Conservation (phyloP, 2,329 filamentous ascomycete species). For the Rutstroemia sp. region DNA sequence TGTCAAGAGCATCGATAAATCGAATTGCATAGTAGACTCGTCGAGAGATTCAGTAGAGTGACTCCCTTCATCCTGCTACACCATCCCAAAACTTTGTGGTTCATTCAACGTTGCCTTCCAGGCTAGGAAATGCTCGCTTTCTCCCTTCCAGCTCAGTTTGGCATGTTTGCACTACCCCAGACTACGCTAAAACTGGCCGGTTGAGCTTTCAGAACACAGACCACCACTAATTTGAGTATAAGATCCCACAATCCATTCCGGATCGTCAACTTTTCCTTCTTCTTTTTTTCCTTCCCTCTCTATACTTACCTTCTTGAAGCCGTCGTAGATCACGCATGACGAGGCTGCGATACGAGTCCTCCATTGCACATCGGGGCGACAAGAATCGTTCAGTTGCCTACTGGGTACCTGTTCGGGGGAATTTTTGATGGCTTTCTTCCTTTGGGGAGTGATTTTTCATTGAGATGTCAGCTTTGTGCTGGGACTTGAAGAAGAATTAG, state of each 20-base stretch:
- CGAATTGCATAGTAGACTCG: too few species aligned
- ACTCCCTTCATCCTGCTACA: too few species aligned
- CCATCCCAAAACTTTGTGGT: too few species aligned
- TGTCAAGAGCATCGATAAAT: too few species aligned
- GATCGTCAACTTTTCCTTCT: neutral
- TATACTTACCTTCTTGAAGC: constrained; percentile 32
- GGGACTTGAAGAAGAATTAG: constrained; percentile 32
- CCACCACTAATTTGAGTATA: neutral
- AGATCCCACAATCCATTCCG: neutral
- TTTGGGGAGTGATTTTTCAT: constrained; percentile 31
- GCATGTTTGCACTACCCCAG: too few species aligned
- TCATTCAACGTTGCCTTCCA: too few species aligned
- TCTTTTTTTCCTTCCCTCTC: constrained; percentile 16
- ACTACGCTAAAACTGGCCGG: too few species aligned
- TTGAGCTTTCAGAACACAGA: neutral
- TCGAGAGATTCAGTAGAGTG: too few species aligned
- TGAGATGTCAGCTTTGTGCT: constrained; percentile 27
- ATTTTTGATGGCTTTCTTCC: constrained; percentile 30
- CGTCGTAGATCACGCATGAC: constrained; percentile 36
- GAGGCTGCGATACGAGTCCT: constrained; percentile 35
- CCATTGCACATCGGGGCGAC: constrained; percentile 51
- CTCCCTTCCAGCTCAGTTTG: too few species aligned
- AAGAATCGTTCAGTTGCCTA: constrained; percentile 32
- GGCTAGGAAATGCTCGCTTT: too few species aligned
- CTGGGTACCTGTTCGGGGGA: constrained; percentile 28